Base-by-base conservation (phyloP, 179 eudicot species). In the Drosera spatulata region DNA sequence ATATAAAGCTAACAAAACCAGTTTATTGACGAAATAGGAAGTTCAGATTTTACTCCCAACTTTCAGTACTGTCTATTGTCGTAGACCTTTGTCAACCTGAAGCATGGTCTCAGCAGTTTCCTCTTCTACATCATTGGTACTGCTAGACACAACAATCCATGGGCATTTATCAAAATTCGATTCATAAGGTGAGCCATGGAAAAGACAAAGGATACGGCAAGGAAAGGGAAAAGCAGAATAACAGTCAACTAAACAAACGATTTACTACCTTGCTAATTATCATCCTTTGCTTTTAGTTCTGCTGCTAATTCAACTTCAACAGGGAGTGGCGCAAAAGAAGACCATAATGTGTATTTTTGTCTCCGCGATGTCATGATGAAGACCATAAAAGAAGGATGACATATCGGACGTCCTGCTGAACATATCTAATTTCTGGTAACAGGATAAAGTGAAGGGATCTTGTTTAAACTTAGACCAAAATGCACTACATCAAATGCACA, bases 101-200 rank as follows among this genome's bases (percentile, higher is more conserved):
- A 93, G 97, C 99, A 93, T 89, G 82, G 82, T 90, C 71, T 93
- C 99, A 45, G 87, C 76, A 14, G 71, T 86, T 53, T 80, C 78
- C 56, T 79, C 85, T 41, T 80, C 88, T 44, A 13, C 53, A 68
- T 82, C 85, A 67, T 64, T 65, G 73, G 71, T 55, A 66, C 96
- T 88, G 85, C 72, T 46, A 56, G 75, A 45, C 56, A 2, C 7
- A n/a, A n/a, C n/a, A n/a, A n/a, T 11, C 2, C 13, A 52, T n/a
- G n/a, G n/a, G n/a, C n/a, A n/a, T n/a, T 52, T 22, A 52, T 52
- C 7, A 12, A 52, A 7, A 52, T 2, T 12, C 13, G 15, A 52
- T 11, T 13, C 6, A 22, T 5, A 22, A 52, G 33, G 6, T 10
- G 33, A 22, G 13, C 55, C 6, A 13, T 52, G 33, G 13, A 52